Conservation (phyloP, 179 eudicot species). For the Amaranthus tricolor region DNA sequence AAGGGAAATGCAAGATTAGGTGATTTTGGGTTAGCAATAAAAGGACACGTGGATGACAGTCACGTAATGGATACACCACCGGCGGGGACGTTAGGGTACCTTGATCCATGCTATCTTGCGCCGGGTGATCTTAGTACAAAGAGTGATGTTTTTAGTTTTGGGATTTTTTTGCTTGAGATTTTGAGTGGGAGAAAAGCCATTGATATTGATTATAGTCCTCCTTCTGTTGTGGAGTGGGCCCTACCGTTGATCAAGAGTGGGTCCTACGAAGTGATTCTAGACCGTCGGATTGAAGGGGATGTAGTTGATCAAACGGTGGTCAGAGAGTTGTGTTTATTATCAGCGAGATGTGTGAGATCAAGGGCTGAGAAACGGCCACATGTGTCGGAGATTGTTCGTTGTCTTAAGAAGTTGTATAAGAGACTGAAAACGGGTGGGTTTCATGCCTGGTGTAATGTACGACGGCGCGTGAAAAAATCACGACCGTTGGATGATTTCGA, state of each 20-base stretch:
- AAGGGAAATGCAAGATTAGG: slow-evolving; percentile 53
- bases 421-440: slow-evolving; percentile 21
- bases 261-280: slow-evolving; percentile 38
- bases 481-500: slow-evolving; percentile 34
- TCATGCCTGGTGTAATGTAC: slow-evolving; percentile 29
- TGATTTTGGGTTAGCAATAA: slow-evolving; percentile 78
- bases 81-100: slow-evolving; percentile 86
- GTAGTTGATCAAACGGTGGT: slow-evolving; percentile 34
- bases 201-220: slow-evolving; percentile 67
- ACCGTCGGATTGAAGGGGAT: slow-evolving; percentile 45
- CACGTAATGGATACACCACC: slow-evolving; percentile 62
- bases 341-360: slow-evolving; percentile 63
- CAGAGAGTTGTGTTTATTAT: slow-evolving; percentile 45
- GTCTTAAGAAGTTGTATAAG: slow-evolving; percentile 37
- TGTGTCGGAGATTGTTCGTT: slow-evolving; percentile 55
- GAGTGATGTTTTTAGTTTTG: slow-evolving; percentile 81
- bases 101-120: slow-evolving; percentile 73
- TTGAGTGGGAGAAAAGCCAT: slow-evolving; percentile 78
- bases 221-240: slow-evolving; percentile 80
- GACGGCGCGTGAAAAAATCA: slow-evolving; percentile 46
- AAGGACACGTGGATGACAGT: slow-evolving; percentile 63
- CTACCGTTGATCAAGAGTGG: slow-evolving; percentile 55
- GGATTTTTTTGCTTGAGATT: slow-evolving; percentile 65
- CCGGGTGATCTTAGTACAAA: slow-evolving; percentile 69
- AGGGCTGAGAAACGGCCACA: slow-evolving; percentile 64